These are phyloP conservation scores for Diutina siamensis DNA, from an alignment of 1,139 yeast species.

Conservation along the genomic window DNA sequence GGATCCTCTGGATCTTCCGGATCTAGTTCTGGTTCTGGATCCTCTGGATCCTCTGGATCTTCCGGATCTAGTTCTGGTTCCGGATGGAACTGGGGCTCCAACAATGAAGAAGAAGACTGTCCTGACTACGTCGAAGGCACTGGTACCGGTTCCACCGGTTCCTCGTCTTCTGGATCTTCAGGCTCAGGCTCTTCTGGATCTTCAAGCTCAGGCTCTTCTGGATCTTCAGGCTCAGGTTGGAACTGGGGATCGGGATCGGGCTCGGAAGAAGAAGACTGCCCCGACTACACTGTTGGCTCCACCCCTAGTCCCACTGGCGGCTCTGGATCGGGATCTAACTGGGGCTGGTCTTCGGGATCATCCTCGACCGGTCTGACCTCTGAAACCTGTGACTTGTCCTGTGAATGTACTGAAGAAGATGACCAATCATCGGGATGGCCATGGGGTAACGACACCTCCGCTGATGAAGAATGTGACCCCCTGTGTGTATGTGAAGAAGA, in stretches of 20 bases:
- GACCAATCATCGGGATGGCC: slow-evolving; percentile 5
- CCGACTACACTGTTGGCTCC: neutral
- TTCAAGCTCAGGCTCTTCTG: neutral
- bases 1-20: neutral
- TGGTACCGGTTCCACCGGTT: neutral
- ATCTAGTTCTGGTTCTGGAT: neutral
- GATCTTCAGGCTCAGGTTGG: neutral
- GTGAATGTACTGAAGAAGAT: slow-evolving; percentile 5
- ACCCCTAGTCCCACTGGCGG: neutral
- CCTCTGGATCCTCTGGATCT: neutral
- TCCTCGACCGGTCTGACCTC: neutral
- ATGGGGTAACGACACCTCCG: neutral
- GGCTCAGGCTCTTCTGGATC: neutral
- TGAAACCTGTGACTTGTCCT: slow-evolving; percentile 1
- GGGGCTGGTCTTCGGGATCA: neutral
- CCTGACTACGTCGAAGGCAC: neutral
- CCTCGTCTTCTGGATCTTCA: neutral
- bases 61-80: slow-evolving; percentile 1
- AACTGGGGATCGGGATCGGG: neutral
- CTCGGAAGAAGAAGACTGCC: neutral
- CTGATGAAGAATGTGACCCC: slow-evolving; percentile 4
- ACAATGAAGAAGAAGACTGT: neutral
- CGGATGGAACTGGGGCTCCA: slow-evolving; percentile 1
- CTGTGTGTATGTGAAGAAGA: slow-evolving; percentile 3
- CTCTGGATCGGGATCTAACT: neutral